A percentile compares a stretch with the other conserved stretches of the same genome.
These are phyloP conservation scores for Hypseocharis bilobata DNA, from an alignment of 441 rosid genomes.

Conservation along the genomic window DNA sequence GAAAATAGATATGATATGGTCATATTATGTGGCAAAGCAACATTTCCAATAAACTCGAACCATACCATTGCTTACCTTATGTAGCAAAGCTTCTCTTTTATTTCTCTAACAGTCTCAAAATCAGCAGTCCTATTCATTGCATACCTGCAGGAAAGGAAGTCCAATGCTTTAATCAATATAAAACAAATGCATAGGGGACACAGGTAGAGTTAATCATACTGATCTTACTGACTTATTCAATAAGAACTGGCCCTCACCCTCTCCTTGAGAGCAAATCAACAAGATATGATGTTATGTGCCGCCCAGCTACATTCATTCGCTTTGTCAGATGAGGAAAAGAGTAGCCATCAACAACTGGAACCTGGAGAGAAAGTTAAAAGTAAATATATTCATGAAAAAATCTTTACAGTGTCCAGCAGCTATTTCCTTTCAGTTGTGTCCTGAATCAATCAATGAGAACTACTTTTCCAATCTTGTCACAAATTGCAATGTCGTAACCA, in stretches of 20 bases:
- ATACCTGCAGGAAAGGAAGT: constrained; percentile 44
- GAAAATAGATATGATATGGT: constrained; percentile 3
- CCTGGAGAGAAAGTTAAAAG: constrained; percentile 34
- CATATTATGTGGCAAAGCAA: constrained; percentile 12
- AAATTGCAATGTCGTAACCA: not conserved
- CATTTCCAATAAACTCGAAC: not conserved
- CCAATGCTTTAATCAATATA: constrained; percentile 10
- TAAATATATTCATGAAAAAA: constrained; percentile 16
- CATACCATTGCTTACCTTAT: constrained; percentile 42
- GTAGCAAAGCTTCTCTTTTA: constrained; percentile 94
- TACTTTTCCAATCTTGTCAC: not conserved
- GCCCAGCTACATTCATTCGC: constrained; percentile 97
- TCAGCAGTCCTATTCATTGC: constrained; percentile 89
- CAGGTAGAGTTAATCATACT: constrained; percentile 1
- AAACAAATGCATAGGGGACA: not conserved
- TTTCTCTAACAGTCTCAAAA: constrained; percentile 91
- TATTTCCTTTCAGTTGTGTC: constrained; percentile 1
- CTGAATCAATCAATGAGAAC: not conserved
- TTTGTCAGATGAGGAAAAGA: constrained; percentile 96
- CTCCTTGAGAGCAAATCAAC: constrained; percentile 86
- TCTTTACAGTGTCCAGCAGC: not conserved
- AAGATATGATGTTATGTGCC: constrained; percentile 90
- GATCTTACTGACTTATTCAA: constrained; percentile 9
- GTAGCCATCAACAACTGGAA: constrained; percentile 96
- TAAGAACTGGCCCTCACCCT: constrained; percentile 50